These are phyloP conservation scores for Inga laurina DNA, from an alignment of 306 rosid genomes.

Conservation along the genomic window DNA sequence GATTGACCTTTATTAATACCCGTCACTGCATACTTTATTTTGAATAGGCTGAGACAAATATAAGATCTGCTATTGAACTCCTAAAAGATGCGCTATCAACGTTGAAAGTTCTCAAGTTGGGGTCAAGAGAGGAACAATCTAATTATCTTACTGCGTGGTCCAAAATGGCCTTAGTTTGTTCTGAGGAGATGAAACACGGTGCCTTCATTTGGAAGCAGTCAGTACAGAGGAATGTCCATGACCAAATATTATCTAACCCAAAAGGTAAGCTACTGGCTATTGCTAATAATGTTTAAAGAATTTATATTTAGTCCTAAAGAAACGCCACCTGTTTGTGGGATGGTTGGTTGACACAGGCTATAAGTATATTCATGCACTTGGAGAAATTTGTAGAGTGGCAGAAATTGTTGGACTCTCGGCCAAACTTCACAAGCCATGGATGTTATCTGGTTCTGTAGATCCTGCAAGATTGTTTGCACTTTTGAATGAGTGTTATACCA, in stretches of 20 bases:
- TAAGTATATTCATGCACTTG: constrained; percentile 66
- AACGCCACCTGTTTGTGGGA: constrained; percentile 21
- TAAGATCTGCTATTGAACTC: constrained; percentile 71
- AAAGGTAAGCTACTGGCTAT: constrained; percentile 59
- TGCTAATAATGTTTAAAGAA: constrained; percentile 22
- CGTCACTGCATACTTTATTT: constrained; percentile 32
- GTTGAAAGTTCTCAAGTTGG: constrained; percentile 63
- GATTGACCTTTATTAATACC: constrained; percentile 37
- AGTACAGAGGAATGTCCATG: constrained; percentile 47
- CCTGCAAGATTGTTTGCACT: constrained; percentile 47
- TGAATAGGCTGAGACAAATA: constrained; percentile 73
- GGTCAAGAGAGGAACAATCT: constrained; percentile 69
- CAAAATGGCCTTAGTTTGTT: constrained; percentile 57
- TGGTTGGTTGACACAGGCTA: constrained; percentile 55
- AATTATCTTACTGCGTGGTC: constrained; percentile 70
- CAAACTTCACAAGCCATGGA: constrained; percentile 77
- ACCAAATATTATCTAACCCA: constrained; percentile 56
- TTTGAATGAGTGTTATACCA: constrained; percentile 56
- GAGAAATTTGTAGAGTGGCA: constrained; percentile 83
- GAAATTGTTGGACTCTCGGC: constrained; percentile 66
- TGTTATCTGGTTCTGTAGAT: constrained; percentile 50
- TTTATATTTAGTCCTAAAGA: constrained; percentile 20
- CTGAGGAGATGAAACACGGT: constrained; percentile 82
- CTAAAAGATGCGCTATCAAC: constrained; percentile 58
- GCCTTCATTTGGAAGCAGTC: constrained; percentile 78